Percentiles rank a stretch among this genome's conserved stretches.
Conservation (phyloP, 2,329 filamentous ascomycete genomes). For the Fusarium tricinctum region DNA sequence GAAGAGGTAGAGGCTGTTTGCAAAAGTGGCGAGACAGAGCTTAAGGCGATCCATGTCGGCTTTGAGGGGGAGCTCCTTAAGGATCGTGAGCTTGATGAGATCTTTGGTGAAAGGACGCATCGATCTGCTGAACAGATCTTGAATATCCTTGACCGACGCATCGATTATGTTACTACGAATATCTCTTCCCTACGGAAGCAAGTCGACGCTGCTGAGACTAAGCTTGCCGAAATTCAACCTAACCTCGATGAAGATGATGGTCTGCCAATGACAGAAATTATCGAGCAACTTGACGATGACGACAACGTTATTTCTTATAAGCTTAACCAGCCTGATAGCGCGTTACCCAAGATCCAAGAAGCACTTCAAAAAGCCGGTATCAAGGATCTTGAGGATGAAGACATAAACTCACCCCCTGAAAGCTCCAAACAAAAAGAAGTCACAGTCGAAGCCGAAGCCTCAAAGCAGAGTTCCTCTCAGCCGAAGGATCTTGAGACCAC, state of each 20-base stretch:
- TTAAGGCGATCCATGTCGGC: constrained; percentile 69
- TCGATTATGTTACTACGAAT: constrained; percentile 92
- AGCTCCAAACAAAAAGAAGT: constrained; percentile 8
- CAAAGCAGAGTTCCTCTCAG: constrained; percentile 6
- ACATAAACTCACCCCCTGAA: constrained; percentile 17
- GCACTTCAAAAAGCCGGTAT: constrained; percentile 83
- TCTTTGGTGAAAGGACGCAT: constrained; percentile 54
- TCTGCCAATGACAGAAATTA: constrained; percentile 88
- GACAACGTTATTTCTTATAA: constrained; percentile 82
- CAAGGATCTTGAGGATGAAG: constrained; percentile 57
- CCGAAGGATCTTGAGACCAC: constrained; percentile 11
- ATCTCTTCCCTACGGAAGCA: constrained; percentile 80
- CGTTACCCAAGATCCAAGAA: constrained; percentile 76
- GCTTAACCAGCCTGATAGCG: constrained; percentile 75
- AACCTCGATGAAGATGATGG: constrained; percentile 76
- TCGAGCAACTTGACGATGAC: constrained; percentile 91
- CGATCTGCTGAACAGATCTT: constrained; percentile 65
- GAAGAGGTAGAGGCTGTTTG: constrained; percentile 78
- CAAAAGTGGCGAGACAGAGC: constrained; percentile 61
- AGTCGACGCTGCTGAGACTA: constrained; percentile 76
- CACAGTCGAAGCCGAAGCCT: constrained; percentile 4
- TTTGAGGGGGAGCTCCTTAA: constrained; percentile 75
- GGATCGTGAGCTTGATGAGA: constrained; percentile 67
- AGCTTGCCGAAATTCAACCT: constrained; percentile 74
- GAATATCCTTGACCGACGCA: constrained; percentile 74